These are phyloP conservation scores for Inosperma sp. DNA, from an alignment of 768 basidiomycete genomes.

Conservation along the genomic window DNA sequence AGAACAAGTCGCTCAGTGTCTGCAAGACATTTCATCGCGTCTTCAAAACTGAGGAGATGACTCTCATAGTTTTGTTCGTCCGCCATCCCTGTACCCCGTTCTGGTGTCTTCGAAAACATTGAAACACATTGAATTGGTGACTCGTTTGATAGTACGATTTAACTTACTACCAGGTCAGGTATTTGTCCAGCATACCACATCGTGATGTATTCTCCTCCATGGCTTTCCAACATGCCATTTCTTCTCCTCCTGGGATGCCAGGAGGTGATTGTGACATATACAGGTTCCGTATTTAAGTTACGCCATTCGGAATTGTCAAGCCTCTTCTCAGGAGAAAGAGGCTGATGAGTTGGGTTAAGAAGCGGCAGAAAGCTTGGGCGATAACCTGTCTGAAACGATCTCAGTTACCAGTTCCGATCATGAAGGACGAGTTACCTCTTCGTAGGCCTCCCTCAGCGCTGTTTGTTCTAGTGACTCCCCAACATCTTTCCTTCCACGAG, in stretches of 20 bases:
- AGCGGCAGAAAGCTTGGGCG: slow-evolving; percentile 44
- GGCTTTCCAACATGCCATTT: slow-evolving; percentile 7
- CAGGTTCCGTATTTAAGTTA: slow-evolving; percentile 37
- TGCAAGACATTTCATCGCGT: slow-evolving; percentile 37
- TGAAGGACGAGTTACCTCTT: slow-evolving; percentile 45
- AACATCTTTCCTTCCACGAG: slow-evolving; percentile 60
- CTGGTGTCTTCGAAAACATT: slow-evolving; percentile 33
- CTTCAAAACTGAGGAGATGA: slow-evolving; percentile 39
- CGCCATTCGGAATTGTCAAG: slow-evolving; percentile 4
- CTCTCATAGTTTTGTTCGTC: slow-evolving; percentile 49
- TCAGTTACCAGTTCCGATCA: slow-evolving; percentile 1
- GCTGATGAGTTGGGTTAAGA: slow-evolving; percentile 38
- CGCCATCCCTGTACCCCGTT: slow-evolving; percentile 51
- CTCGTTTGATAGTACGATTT: not conserved
- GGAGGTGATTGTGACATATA: slow-evolving; percentile 34
- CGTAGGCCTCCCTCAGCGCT: slow-evolving; percentile 60
- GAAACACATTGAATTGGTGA: not conserved
- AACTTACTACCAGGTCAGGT: slow-evolving; percentile 44
- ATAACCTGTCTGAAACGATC: slow-evolving; percentile 43
- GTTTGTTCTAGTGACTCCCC: slow-evolving; percentile 59
- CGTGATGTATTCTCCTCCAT: slow-evolving; percentile 50
- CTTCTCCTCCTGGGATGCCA: slow-evolving; percentile 24
- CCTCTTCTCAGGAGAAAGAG: slow-evolving; percentile 30
- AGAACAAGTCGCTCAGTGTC: slow-evolving; percentile 31
- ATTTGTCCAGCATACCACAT: slow-evolving; percentile 57